These are phyloP conservation scores for Tricholoma bakamatsutake DNA, from an alignment of 768 basidiomycete species.

Conservation along the genomic window DNA sequence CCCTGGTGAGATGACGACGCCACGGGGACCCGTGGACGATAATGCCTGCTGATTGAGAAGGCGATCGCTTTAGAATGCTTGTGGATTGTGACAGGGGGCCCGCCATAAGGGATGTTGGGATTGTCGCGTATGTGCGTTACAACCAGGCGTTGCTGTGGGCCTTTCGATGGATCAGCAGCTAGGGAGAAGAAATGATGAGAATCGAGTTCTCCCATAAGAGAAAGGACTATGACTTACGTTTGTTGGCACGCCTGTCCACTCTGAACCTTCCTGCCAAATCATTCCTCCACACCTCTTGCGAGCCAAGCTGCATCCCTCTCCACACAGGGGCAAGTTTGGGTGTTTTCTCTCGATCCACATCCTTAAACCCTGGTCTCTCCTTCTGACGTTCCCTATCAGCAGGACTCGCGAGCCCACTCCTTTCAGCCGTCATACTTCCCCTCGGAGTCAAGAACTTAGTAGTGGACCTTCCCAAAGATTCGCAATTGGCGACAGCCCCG, in stretches of 20 bases:
- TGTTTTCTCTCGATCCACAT: conserved; percentile 13
- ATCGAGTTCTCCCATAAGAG: not conserved
- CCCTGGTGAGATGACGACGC: not conserved
- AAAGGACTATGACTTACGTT: conserved; percentile 24
- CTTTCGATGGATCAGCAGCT: conserved; percentile 50
- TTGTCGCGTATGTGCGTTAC: conserved; percentile 51
- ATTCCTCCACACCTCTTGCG: conserved; percentile 66
- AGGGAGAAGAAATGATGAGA: not conserved
- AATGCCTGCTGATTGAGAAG: conserved; percentile 72
- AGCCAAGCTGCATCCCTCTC: conserved; percentile 45
- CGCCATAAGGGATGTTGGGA: conserved; percentile 35
- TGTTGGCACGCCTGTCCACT: conserved; percentile 43
- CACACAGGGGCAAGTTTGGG: conserved; percentile 23
- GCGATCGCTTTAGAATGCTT: conserved; percentile 77
- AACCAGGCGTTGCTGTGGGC: conserved; percentile 63
- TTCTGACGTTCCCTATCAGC: conserved; percentile 10
- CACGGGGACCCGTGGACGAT: conserved; percentile 25
- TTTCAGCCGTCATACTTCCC: conserved; percentile 23
- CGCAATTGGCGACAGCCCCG: not conserved
- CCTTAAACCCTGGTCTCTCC: conserved; percentile 10
- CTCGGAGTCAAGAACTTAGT: conserved; percentile 24
- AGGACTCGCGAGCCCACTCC: conserved; percentile 3
- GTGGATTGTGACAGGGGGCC: conserved; percentile 67
- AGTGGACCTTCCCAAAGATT: conserved; percentile 12
- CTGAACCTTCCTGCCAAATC: conserved; percentile 58